A percentile compares a stretch with the other conserved stretches of the same genome.
These are phyloP conservation scores for Eutrema salsugineum DNA, from an alignment of 441 rosid species.

Conservation along the genomic window DNA sequence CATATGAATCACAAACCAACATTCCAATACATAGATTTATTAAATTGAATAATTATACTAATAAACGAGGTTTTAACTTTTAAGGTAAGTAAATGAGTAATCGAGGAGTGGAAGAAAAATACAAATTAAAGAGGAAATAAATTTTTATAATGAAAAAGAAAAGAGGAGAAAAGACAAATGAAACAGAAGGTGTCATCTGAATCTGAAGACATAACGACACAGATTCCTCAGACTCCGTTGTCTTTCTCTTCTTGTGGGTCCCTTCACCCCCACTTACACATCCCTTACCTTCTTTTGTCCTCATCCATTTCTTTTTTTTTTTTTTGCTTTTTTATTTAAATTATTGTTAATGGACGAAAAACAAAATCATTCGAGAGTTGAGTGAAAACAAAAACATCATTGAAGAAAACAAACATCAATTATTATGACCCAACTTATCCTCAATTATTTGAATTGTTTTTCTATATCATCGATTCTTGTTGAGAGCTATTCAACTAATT, in stretches of 20 bases:
- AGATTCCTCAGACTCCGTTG: constrained; percentile 37
- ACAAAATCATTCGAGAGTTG: constrained; percentile 23
- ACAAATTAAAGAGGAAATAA: no score
- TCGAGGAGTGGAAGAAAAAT: no score
- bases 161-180: constrained; percentile 10
- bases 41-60: no score
- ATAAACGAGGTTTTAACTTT: no score
- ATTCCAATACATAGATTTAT: no score
- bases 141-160: neutral
- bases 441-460: neutral
- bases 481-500: neutral
- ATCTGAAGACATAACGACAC: constrained; percentile 36
- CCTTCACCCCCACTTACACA: constrained; percentile 8
- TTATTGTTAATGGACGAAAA: neutral
- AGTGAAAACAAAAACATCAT: constrained; percentile 12
- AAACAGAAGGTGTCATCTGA: constrained; percentile 30
- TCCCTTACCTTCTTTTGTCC: constrained; percentile 17
- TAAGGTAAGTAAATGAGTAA: no score
- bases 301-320: neutral
- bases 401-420: neutral
- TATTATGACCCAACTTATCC: constrained; percentile 16
- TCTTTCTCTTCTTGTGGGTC: constrained; percentile 24
- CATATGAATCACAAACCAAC: neutral
- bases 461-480: neutral
- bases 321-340: neutral